Percentiles rank a stretch among this genome's conserved stretches.
Conservation (phyloP, 163 green algal genomes). For the Chlorella variabilis region DNA sequence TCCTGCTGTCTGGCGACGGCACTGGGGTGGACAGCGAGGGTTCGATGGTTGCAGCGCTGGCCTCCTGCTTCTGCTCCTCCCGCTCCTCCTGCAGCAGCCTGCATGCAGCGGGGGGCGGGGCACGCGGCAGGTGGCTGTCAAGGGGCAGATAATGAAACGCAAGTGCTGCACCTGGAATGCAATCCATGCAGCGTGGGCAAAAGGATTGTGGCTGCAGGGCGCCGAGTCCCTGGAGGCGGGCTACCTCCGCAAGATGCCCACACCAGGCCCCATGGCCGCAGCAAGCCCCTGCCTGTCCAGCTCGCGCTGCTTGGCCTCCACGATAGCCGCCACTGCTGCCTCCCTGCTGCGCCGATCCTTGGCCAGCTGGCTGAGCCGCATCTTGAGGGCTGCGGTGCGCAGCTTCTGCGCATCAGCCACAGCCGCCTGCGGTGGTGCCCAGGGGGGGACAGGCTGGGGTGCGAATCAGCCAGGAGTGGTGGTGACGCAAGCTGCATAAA, state of each 20-base stretch:
- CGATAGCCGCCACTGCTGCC: background rate
- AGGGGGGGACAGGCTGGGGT: background rate
- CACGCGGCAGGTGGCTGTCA: too few species aligned
- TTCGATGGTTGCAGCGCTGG: background rate
- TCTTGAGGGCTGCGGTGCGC: slow-evolving; percentile 18
- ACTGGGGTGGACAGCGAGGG: too few species aligned
- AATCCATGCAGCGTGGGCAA: too few species aligned
- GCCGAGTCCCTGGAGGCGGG: too few species aligned
- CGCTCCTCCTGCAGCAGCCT: slow-evolving; percentile 16
- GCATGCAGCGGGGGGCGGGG: background rate
- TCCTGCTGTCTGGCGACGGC: too few species aligned
- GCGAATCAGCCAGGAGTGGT: background rate
- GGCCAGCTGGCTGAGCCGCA: slow-evolving; percentile 13
- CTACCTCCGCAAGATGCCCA: too few species aligned
- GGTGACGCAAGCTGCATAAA: background rate
- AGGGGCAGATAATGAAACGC: too few species aligned
- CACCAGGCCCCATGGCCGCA: too few species aligned
- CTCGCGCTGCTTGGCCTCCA: slow-evolving; percentile 12
- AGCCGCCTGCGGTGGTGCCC: background rate
- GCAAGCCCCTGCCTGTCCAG: slow-evolving; percentile 26
- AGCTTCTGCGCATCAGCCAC: slow-evolving; percentile 8
- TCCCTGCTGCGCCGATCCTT: slow-evolving; percentile 16
- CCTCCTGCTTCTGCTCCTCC: background rate
- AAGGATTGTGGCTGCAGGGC: too few species aligned
- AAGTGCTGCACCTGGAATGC: too few species aligned